Percentiles rank a stretch among this genome's conserved stretches.
Conservation (phyloP, 1,284 basidiomycete species). For the Singerocomus rubriflavus region DNA sequence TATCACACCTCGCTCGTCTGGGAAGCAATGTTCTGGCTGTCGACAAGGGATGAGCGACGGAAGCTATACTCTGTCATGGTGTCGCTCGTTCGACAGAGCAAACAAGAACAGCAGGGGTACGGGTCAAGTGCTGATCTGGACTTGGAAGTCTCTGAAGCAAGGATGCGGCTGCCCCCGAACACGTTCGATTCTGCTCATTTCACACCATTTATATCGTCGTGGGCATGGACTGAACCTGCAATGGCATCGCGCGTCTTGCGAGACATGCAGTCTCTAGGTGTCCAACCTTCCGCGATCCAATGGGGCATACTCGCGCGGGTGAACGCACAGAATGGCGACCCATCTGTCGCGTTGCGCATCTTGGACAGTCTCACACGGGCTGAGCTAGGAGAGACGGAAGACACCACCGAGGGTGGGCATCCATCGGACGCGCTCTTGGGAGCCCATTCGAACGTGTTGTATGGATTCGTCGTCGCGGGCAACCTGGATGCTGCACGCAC, state of each 20-base stretch:
- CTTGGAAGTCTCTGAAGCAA: neutral
- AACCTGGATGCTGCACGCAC: conserved; percentile 23
- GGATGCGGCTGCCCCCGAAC: conserved; percentile 16
- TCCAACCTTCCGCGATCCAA: conserved; percentile 26
- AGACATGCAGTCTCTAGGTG: conserved; percentile 36
- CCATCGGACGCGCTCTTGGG: conserved; percentile 18
- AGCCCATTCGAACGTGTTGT: conserved; percentile 32
- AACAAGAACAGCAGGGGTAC: neutral
- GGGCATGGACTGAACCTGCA: conserved; percentile 16
- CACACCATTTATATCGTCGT: conserved; percentile 26
- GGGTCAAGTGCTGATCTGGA: neutral
- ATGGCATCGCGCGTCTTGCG: conserved; percentile 25
- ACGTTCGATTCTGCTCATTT: conserved; percentile 30
- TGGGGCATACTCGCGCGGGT: conserved; percentile 27
- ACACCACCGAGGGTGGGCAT: neutral
- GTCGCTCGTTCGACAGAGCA: conserved; percentile 18
- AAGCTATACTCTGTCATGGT: conserved; percentile 32
- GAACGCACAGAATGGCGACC: conserved; percentile 19
- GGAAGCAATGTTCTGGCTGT: conserved; percentile 28
- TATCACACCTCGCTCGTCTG: conserved; percentile 40
- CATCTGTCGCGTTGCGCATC: conserved; percentile 21
- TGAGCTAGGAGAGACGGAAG: neutral
- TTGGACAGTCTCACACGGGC: conserved; percentile 20
- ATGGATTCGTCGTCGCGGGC: conserved; percentile 26
- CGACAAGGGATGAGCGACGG: conserved; percentile 10